phyloP scores from a whole-genome alignment of 306 rosid species.

The Rosa rugosa region DNA sequence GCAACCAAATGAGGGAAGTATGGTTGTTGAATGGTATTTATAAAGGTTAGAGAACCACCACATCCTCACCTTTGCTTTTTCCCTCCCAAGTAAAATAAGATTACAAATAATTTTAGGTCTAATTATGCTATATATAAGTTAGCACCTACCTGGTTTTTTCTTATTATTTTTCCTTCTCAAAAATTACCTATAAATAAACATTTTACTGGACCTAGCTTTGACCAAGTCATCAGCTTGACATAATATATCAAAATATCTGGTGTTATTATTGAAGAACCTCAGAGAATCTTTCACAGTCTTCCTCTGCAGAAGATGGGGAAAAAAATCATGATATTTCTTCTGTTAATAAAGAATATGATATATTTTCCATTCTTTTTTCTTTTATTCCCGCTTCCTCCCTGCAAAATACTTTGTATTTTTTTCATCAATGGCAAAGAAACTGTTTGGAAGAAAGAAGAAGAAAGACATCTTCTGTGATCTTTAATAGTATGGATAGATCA shows the following conservation, averaged over 20 bases:
- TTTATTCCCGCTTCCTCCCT: neutral
- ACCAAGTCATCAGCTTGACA: constrained; percentile 23
- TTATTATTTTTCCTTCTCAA: neutral
- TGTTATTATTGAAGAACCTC: constrained; percentile 19
- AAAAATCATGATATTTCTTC: constrained; percentile 21
- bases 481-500: constrained; percentile 41
- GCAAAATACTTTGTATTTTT: neutral
- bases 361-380: neutral
- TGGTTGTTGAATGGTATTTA: constrained; percentile 58
- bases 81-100: constrained; percentile 3
- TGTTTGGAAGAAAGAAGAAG: constrained; percentile 11
- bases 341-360: neutral
- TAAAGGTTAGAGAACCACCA: constrained; percentile 40
- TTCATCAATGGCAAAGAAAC: neutral
- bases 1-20: constrained; percentile 56
- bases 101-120: neutral
- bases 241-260: neutral
- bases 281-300: constrained; percentile 29
- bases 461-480: neutral
- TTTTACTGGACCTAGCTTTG: constrained; percentile 9
- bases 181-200: neutral
- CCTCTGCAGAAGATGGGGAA: constrained; percentile 8
- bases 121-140: neutral
- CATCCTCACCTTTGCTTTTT: constrained; percentile 26
- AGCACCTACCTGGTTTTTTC: neutral